Base-by-base conservation (phyloP, 1,284 basidiomycete genomes). In the Leccinum proliferum region DNA sequence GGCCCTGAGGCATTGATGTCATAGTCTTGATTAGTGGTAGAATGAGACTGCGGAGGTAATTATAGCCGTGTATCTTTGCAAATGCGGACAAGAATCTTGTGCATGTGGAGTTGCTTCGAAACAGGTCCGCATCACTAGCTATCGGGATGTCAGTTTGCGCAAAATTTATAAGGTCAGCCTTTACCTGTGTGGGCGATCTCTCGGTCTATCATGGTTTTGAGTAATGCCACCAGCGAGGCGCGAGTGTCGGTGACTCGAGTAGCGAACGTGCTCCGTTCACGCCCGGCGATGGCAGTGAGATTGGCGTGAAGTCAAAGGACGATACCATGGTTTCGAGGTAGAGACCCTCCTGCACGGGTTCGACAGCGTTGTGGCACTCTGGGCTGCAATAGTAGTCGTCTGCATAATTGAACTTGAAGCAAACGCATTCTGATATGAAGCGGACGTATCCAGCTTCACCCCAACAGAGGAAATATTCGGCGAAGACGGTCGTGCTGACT, bases 41-140 rank as follows among this genome's bases (percentile, higher is more conserved):
- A 58, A 96, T 84, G 34, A 95, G 82, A 58, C 82, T 84, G 39
- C 94, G 82, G 15, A 96, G 79, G 72, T 96, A 96, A 64, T 89
- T 88, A 75, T 96, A 96, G 5, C 94, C 94, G 65, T 95, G 92
- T 34, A 90, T 86, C 69, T 83, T 86, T 2, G 92, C 92, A 68
- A 96, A 96, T 2, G 88, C 85, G 7, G 92, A 93, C 55, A 96
- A 75, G 63, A 97, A 87, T 60, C 92, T 82, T 21, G 90, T 92
- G 67, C 90, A 93, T 8, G 91, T 91, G 2, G 90, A 90, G 72
- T 96, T 96, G 65, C 90, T 83, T 58, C 94, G 82, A 78, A 96
- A 96, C 6, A 97, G 77, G 29, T 85, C 83, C 1, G 88, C 83
- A 68, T 96, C 92, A 68, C 83, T 88, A 58, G 87, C 93, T 93